Percentiles rank a stretch among this genome's conserved stretches.
Evolutionary conservation across 176 grass and related monocot genomes (phyloP).

Genomic region (Triticum dicoccoides): DNA sequence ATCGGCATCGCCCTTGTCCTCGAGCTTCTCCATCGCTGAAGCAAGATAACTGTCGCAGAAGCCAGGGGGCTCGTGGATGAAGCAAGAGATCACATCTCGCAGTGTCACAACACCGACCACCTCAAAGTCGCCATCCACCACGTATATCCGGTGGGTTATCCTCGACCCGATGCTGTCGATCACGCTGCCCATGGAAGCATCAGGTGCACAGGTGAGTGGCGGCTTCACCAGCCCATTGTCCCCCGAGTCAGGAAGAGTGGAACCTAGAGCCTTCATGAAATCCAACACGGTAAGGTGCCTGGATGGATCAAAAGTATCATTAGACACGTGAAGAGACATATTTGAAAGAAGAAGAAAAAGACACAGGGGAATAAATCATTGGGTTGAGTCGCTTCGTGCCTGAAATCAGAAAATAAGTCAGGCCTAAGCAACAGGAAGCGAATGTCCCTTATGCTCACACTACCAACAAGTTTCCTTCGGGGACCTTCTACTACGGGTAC

Average conservation of each 20-base stretch:
- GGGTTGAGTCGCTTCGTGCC: constrained; percentile 34
- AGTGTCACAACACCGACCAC: constrained; percentile 77
- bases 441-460: constrained; percentile 76
- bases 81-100: constrained; percentile 92
- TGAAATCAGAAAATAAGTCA: constrained; percentile 74
- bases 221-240: constrained; percentile 31
- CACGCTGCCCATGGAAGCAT: constrained; percentile 66
- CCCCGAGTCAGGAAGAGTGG: constrained; percentile 54
- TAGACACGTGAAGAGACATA: not conserved
- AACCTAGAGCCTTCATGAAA: constrained; percentile 69
- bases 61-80: constrained; percentile 68
- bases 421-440: constrained; percentile 80
- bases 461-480: constrained; percentile 69
- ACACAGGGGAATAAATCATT: not conserved
- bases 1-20: not conserved
- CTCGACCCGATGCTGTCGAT: constrained; percentile 79
- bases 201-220: constrained; percentile 52
- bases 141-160: constrained; percentile 85
- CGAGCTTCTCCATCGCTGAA: constrained; percentile 31
- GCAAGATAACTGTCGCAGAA: constrained; percentile 56
- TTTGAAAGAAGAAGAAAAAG: not conserved
- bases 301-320: not conserved
- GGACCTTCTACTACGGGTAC: constrained; percentile 77
- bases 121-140: constrained; percentile 47
- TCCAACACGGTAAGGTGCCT: constrained; percentile 76